Base-by-base conservation (phyloP, 805 yeast species). In the Scheffersomyces stipitis region DNA sequence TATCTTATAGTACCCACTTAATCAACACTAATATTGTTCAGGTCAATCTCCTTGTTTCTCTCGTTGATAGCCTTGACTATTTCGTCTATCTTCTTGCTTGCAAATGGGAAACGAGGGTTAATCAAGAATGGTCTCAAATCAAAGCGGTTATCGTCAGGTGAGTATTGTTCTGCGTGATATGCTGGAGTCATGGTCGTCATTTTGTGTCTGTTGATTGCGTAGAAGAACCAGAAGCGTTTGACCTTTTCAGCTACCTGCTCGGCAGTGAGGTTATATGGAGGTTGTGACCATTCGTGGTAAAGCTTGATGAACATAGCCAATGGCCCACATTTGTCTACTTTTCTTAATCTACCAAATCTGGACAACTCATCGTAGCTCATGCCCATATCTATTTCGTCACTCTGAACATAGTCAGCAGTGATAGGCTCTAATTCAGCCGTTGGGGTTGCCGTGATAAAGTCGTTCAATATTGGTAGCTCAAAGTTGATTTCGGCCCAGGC, bases 361-460 rank as follows among this genome's bases (percentile, higher is more conserved):
- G 96, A 83, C 41, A 93, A 73, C 57, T 93, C 99, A 46, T 90
- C 95, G 54, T 93, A 93, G 0, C 96, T 86, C 83, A 95, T 85
- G 2, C 99, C 99, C 99, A 93, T 93, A 56, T 93, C 99, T 10
- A 78, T 81, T 62, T 93, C 99, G 60, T 93, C 99, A 22, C 95
- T 85, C 62, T 93, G 99, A 12, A 91, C 95, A 51, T 93, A 91
- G 38, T 80, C 74, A 46, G 84, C 81, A 0, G 99, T 93, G 36
- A 88, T 91, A 24, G 99, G 99, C 55, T 93, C 99, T 34, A 93
- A 75, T 59, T 93, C 99, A 0, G 99, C 99, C 0, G 99, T 91
- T 20, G 99, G 99, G 0, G 93, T 84, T 0, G 99, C 99, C 48
- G 76, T 80, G 31, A 93, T 69, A 58, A 95, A 93, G 6, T 81